These are phyloP conservation scores for Lodderomyces oxycetoniae DNA, from an alignment of 1,139 yeast genomes.

Conservation along the genomic window DNA sequence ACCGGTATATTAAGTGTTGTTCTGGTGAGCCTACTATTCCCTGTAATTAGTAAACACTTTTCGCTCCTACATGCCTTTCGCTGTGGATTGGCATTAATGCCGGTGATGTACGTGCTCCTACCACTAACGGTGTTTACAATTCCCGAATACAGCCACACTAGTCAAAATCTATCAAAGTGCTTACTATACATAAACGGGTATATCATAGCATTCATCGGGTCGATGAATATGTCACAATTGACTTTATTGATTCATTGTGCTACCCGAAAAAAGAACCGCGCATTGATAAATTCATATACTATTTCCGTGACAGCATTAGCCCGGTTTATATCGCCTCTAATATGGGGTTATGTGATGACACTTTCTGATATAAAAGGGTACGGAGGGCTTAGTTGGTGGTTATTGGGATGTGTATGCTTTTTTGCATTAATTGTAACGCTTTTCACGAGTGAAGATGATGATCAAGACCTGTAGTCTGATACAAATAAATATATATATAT, in stretches of 20 bases:
- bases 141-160: conserved; percentile 23
- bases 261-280: conserved; percentile 46
- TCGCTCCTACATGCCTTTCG: conserved; percentile 45
- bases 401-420: conserved; percentile 6
- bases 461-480: too few species aligned
- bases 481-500: too few species aligned
- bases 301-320: conserved; percentile 51
- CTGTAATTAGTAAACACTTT: conserved; percentile 47
- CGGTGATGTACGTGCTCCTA: conserved; percentile 43
- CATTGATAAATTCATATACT: conserved; percentile 46
- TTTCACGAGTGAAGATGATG: conserved; percentile 6
- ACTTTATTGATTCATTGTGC: conserved; percentile 46
- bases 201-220: conserved; percentile 29
- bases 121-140: conserved; percentile 50
- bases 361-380: conserved; percentile 35
- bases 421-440: conserved; percentile 8
- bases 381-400: conserved; percentile 49
- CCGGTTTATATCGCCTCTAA: conserved; percentile 52
- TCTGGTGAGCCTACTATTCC: conserved; percentile 48
- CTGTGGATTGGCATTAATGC: conserved; percentile 36
- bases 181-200: conserved; percentile 19
- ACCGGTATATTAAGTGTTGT: conserved; percentile 57
- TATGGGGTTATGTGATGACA: conserved; percentile 57
- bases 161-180: conserved; percentile 16
- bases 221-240: conserved; percentile 40